These are phyloP conservation scores for Nakazawaea peltata DNA, from an alignment of 805 yeast species.

Conservation along the genomic window DNA sequence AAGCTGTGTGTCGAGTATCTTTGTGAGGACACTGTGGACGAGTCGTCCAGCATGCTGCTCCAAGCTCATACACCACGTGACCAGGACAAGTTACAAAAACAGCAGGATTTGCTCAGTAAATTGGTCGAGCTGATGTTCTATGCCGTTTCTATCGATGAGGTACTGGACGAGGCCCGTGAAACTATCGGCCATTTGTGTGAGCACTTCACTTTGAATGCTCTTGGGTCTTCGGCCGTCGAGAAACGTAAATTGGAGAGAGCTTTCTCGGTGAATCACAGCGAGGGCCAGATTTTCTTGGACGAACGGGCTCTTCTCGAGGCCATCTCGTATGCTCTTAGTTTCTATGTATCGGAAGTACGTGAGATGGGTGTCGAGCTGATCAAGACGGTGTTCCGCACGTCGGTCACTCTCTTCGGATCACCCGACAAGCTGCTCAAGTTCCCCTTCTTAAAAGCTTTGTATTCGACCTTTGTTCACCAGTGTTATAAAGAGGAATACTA, in stretches of 20 bases:
- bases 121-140: conserved; percentile 66
- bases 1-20: conserved; percentile 40
- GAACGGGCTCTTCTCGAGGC: conserved; percentile 70
- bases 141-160: conserved; percentile 67
- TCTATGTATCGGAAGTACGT: conserved; percentile 61
- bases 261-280: conserved; percentile 71
- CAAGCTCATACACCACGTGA: conserved; percentile 37
- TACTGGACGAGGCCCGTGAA: conserved; percentile 55
- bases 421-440: conserved; percentile 59
- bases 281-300: conserved; percentile 63
- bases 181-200: conserved; percentile 62
- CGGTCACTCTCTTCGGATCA: conserved; percentile 60
- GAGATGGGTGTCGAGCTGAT: conserved; percentile 65
- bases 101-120: conserved; percentile 57
- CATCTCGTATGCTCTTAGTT: conserved; percentile 71
- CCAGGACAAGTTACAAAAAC: conserved; percentile 40
- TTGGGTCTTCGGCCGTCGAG: conserved; percentile 65
- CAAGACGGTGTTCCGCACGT: conserved; percentile 49
- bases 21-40: conserved; percentile 20
- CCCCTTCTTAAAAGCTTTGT: conserved; percentile 68
- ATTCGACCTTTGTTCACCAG: conserved; percentile 78
- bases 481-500: conserved; percentile 88
- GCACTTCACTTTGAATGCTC: conserved; percentile 72
- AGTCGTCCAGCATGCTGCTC: conserved; percentile 14
- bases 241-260: conserved; percentile 59